phyloP scores from a whole-genome alignment of 176 grass and related monocot genomes.

The Raddia distichophylla region DNA sequence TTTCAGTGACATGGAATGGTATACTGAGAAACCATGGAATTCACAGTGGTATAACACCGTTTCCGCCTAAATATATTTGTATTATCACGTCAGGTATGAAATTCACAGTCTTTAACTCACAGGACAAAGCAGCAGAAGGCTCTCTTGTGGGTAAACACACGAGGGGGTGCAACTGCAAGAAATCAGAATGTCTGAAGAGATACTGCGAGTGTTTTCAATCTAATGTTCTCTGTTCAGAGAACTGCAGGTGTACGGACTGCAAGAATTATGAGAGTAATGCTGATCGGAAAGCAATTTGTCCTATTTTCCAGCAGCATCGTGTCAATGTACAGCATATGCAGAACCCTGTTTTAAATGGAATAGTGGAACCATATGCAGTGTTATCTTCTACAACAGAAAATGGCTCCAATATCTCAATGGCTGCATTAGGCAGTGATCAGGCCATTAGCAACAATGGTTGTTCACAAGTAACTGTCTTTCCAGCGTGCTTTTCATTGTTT shows the following conservation, averaged over 20 bases:
- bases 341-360: constrained; percentile 42
- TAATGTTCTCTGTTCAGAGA: constrained; percentile 56
- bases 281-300: constrained; percentile 44
- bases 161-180: constrained; percentile 55
- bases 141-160: constrained; percentile 42
- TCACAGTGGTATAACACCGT: too few relatives aligned
- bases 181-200: constrained; percentile 54
- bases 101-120: neutral
- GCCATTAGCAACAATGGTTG: constrained; percentile 22
- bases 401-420: neutral
- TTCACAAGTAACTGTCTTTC: constrained; percentile 42
- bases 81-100: neutral
- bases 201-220: constrained; percentile 55
- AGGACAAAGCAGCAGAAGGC: constrained; percentile 38
- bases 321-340: constrained; percentile 35
- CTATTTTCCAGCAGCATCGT: constrained; percentile 9
- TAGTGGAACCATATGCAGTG: constrained; percentile 36
- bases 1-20: too few relatives aligned
- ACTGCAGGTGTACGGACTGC: constrained; percentile 50
- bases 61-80: neutral
- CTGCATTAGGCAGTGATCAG: constrained; percentile 33
- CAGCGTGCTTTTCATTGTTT: neutral
- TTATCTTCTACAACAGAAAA: constrained; percentile 30
- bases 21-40: too few relatives aligned
- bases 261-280: constrained; percentile 48